Evolutionary conservation across 2,329 filamentous ascomycete genomes (phyloP).

Genomic region (Pseudovirgaria hyperparasitica): DNA sequence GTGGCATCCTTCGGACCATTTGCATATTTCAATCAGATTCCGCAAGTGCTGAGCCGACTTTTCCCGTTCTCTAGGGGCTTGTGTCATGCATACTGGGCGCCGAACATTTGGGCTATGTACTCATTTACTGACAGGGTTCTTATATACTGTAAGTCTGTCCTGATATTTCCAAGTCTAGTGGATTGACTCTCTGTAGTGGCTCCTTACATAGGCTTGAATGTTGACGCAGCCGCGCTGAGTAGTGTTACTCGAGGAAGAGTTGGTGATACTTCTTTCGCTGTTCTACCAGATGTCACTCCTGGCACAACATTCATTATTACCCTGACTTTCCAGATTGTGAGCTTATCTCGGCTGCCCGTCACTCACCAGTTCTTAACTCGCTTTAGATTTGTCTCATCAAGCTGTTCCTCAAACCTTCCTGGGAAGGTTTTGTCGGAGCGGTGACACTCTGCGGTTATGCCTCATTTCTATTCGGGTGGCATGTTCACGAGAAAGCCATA

Average conservation of each 20-base stretch:
- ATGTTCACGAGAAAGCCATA: slow-evolving; percentile 96
- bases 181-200: slow-evolving; percentile 49
- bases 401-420: slow-evolving; percentile 67
- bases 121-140: slow-evolving; percentile 77
- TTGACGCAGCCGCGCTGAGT: slow-evolving; percentile 63
- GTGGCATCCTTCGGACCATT: slow-evolving; percentile 84
- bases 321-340: slow-evolving; percentile 62
- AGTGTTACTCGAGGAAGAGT: slow-evolving; percentile 90
- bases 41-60: slow-evolving; percentile 69
- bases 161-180: background rate
- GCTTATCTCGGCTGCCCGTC: slow-evolving; percentile 8
- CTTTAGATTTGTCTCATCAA: slow-evolving; percentile 49
- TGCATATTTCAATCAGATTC: slow-evolving; percentile 64
- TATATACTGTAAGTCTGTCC: slow-evolving; percentile 55
- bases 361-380: slow-evolving; percentile 6
- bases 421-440: slow-evolving; percentile 80
- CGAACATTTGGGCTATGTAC: slow-evolving; percentile 94
- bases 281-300: slow-evolving; percentile 76
- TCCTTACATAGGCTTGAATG: slow-evolving; percentile 60
- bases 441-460: slow-evolving; percentile 90
- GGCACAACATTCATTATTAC: slow-evolving; percentile 72
- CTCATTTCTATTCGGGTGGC: slow-evolving; percentile 96
- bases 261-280: slow-evolving; percentile 86
- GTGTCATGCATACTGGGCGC: slow-evolving; percentile 97
- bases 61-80: slow-evolving; percentile 91